phyloP scores from a whole-genome alignment of 1,284 basidiomycete species.

The Melampsora larici-populina region DNA sequence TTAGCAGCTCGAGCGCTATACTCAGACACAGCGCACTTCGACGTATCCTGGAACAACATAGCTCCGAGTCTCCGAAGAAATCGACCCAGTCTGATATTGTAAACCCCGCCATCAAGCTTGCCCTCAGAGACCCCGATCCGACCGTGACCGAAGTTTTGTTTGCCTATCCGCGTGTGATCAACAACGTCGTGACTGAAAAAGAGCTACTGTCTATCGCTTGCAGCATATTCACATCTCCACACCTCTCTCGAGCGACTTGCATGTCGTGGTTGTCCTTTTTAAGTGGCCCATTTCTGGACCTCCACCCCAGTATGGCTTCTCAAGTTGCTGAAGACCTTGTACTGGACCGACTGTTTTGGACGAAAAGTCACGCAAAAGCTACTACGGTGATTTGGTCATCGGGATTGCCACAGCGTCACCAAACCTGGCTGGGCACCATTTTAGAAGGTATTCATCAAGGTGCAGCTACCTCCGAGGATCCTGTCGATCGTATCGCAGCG shows the following conservation, averaged over 20 bases:
- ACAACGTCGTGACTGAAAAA: neutral
- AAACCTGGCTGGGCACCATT: conserved; percentile 34
- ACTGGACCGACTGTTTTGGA: conserved; percentile 30
- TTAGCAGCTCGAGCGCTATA: conserved; percentile 38
- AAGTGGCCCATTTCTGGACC: conserved; percentile 14
- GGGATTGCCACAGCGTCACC: neutral
- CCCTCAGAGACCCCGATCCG: conserved; percentile 32
- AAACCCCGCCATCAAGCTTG: conserved; percentile 16
- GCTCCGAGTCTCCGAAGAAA: neutral
- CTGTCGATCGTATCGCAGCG: conserved; percentile 10
- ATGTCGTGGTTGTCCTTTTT: conserved; percentile 31
- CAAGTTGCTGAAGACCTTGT: conserved; percentile 32
- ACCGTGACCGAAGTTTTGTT: conserved; percentile 18
- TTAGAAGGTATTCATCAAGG: conserved; percentile 31
- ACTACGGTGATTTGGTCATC: conserved; percentile 26
- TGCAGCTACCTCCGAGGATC: conserved; percentile 1
- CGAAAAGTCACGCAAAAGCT: conserved; percentile 35
- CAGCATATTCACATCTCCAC: conserved; percentile 3
- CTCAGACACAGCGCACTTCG: conserved; percentile 27
- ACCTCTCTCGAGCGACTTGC: conserved; percentile 23
- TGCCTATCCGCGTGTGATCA: conserved; percentile 17
- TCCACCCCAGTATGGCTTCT: conserved; percentile 20
- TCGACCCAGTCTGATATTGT: neutral
- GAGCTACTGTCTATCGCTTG: conserved; percentile 11
- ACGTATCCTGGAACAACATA: conserved; percentile 16